Conservation (phyloP, 164 flowering plant genomes). For the Vitis riparia region DNA sequence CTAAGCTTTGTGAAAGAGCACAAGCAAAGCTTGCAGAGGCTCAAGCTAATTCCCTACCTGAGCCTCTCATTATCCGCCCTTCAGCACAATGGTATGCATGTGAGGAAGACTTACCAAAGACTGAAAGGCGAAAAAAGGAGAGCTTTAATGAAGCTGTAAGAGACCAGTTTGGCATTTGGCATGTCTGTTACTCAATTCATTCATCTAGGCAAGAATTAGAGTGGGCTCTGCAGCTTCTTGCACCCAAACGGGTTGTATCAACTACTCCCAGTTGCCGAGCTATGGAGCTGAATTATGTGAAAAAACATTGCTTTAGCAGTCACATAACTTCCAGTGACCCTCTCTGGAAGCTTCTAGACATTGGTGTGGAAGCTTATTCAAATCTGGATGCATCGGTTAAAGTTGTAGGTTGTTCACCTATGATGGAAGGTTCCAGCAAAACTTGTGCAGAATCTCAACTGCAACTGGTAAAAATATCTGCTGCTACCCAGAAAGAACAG, state of each 20-base stretch:
- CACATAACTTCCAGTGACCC: slow-evolving; percentile 41
- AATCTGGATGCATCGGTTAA: slow-evolving; percentile 15
- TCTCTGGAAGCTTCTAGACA: slow-evolving; percentile 66
- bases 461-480: slow-evolving; percentile 17
- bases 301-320: slow-evolving; percentile 40
- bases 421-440: slow-evolving; percentile 13
- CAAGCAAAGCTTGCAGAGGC: slow-evolving; percentile 55
- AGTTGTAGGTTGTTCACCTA: slow-evolving; percentile 14
- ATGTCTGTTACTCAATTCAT: slow-evolving; percentile 86
- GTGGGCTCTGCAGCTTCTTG: slow-evolving; percentile 77
- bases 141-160: slow-evolving; percentile 49
- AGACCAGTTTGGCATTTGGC: slow-evolving; percentile 84
- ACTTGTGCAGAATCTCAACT: slow-evolving; percentile 19
- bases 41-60: slow-evolving; percentile 45
- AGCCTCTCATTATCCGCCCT: slow-evolving; percentile 85
- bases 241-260: slow-evolving; percentile 79
- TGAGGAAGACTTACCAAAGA: slow-evolving; percentile 39
- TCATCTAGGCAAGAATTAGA: slow-evolving; percentile 84
- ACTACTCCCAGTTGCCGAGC: slow-evolving; percentile 78
- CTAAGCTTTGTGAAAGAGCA: slow-evolving; percentile 67
- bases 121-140: slow-evolving; percentile 28
- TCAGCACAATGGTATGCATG: slow-evolving; percentile 88
- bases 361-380: slow-evolving; percentile 30
- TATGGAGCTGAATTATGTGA: slow-evolving; percentile 75
- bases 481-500: slow-evolving; percentile 9